Base-by-base conservation (phyloP, 176 grass and related monocot genomes). In the Cenchrus americanus region DNA sequence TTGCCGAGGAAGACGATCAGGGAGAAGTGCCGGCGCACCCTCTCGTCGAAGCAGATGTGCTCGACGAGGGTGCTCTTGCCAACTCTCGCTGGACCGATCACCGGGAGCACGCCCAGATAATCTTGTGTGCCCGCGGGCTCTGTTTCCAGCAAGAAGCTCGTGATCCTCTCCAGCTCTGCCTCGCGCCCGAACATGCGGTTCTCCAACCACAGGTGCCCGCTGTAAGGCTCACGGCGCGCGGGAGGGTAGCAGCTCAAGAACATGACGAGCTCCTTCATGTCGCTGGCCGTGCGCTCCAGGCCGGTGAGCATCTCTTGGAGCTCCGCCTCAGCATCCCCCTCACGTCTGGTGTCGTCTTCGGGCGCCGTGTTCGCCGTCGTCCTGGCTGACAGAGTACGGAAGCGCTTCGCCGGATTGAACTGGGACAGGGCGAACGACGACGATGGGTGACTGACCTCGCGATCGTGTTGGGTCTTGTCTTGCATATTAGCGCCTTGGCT, bases 21-120 rank as follows among this genome's bases (percentile, higher is more conserved):
- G 69, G 69, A 72, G 69, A 72, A 73, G 46, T 51, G 46, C 0
- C 0, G 10, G 23, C 47, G 70, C 52, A 76, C 73, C 52, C 52
- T 59, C 32, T 76, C 73, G 18, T 76, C 73, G 0, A 13, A 0
- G 11, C 73, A 76, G 19, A 76, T 52, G 10, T 76, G 73, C 0
- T 76, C 73, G 10, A 76, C 52, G 10, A 76, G 73, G 5, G 73
- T 76, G 73, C 73, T 76, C 73, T 76, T 76, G 10, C 73, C 73
- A 0, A 76, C 32, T 13, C 52, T 58, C n/a, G 73, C 2, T 22
- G 18, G 18, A 4, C 73, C 52, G 0, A 76, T 40, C 52, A 76
- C 53, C 0, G 73, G 73, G 14, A 76, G 73, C 10, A 76, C 52
- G 34, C 1, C 73, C 2, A 8, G 34, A 37, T 3, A 1, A 8